These are phyloP conservation scores for Eudorina sp. DNA, from an alignment of 139 green algal species.

Conservation along the genomic window DNA sequence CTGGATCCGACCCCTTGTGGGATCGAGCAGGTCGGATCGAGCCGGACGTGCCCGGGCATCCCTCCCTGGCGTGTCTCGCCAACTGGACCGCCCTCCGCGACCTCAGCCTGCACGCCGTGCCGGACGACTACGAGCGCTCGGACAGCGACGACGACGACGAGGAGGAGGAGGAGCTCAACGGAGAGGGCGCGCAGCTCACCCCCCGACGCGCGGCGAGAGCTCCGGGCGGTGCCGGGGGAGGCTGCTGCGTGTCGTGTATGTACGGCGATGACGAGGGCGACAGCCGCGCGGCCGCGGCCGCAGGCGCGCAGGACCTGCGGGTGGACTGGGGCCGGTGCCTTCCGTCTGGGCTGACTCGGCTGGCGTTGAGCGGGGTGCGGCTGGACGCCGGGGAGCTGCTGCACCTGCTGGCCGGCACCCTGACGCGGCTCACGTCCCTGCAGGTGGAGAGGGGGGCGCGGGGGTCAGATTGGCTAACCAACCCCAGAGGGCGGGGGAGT, in stretches of 20 bases:
- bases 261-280: neutral
- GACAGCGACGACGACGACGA: neutral
- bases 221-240: neutral
- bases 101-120: neutral
- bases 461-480: no score
- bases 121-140: neutral
- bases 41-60: neutral
- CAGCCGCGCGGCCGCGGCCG: neutral
- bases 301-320: neutral
- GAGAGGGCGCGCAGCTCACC: no score
- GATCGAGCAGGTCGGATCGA: neutral
- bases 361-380: neutral
- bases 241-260: neutral
- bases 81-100: conserved; percentile 31
- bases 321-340: neutral
- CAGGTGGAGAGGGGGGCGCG: neutral
- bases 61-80: neutral
- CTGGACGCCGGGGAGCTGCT: neutral
- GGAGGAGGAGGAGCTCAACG: neutral
- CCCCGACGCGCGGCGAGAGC: no score
- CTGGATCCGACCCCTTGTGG: no score
- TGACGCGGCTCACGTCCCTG: conserved; percentile 12
- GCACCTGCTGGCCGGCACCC: neutral
- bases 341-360: conserved; percentile 1
- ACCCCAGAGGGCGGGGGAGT: no score